Evolutionary conservation across 176 grass and related monocot genomes (phyloP).

Genomic region (Eleusine indica): DNA sequence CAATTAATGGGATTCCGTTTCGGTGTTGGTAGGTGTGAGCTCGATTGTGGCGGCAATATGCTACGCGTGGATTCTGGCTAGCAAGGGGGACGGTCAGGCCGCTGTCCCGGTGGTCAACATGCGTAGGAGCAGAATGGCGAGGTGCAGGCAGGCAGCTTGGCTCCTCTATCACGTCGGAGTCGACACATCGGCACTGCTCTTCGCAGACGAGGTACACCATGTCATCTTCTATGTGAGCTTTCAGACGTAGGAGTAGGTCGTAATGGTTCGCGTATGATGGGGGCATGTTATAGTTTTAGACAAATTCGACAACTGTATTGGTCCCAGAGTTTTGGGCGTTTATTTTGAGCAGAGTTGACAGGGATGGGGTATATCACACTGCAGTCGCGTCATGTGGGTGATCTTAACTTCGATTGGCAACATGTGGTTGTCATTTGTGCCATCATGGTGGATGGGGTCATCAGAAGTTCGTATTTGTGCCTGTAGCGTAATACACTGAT

Average conservation of each 20-base stretch:
- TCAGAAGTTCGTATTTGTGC: slow-evolving; percentile 16
- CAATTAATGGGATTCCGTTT: not conserved
- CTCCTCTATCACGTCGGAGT: slow-evolving; percentile 68
- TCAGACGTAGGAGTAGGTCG: not conserved
- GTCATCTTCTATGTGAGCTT: slow-evolving; percentile 6
- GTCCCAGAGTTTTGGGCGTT: slow-evolving; percentile 44
- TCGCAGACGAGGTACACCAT: slow-evolving; percentile 57
- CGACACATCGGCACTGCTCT: slow-evolving; percentile 69
- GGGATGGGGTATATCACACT: slow-evolving; percentile 29
- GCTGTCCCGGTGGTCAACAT: slow-evolving; percentile 62
- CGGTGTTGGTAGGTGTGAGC: slow-evolving; percentile 41
- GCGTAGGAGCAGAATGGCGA: slow-evolving; percentile 54
- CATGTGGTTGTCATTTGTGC: slow-evolving; percentile 43
- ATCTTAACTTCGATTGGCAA: slow-evolving; percentile 45
- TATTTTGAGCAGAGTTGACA: slow-evolving; percentile 38
- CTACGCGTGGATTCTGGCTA: slow-evolving; percentile 67
- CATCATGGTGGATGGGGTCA: not conserved
- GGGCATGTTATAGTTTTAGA: slow-evolving; percentile 25
- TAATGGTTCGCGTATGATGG: not conserved
- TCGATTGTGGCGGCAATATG: slow-evolving; percentile 66
- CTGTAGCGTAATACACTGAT: slow-evolving; percentile 22
- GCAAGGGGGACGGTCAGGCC: slow-evolving; percentile 52
- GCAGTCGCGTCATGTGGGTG: slow-evolving; percentile 42
- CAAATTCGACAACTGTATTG: slow-evolving; percentile 50
- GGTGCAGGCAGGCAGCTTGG: slow-evolving; percentile 67